Evolutionary conservation across 2,329 filamentous ascomycete genomes (phyloP).

Genomic region (Colletotrichum magnum): DNA sequence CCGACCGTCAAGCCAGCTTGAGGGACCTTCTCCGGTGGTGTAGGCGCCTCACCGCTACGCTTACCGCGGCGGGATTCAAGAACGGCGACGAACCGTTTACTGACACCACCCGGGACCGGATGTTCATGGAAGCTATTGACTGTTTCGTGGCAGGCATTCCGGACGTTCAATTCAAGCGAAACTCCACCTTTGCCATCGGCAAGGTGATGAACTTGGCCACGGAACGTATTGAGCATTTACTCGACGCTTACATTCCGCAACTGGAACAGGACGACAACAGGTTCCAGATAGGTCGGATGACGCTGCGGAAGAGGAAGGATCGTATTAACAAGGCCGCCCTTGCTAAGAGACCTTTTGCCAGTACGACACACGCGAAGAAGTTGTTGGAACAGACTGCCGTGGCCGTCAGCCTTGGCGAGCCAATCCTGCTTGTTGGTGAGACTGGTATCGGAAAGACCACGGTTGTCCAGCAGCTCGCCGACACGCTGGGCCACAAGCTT

Average conservation of each 20-base stretch:
- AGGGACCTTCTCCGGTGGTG: conserved; percentile 95
- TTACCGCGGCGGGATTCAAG: conserved; percentile 72
- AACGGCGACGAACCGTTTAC: conserved; percentile 78
- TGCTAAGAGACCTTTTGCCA: conserved; percentile 82
- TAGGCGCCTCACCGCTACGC: conserved; percentile 77
- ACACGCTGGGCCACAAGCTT: conserved; percentile 86
- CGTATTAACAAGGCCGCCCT: conserved; percentile 64
- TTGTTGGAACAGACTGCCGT: conserved; percentile 91
- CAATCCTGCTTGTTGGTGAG: conserved; percentile 95
- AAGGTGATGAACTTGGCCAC: conserved; percentile 90
- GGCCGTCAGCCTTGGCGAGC: conserved; percentile 86
- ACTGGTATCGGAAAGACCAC: conserved; percentile 99
- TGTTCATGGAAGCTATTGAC: conserved; percentile 94
- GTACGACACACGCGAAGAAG: conserved; percentile 86
- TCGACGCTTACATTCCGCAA: conserved; percentile 79
- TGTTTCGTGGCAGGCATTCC: conserved; percentile 89
- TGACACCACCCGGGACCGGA: conserved; percentile 82
- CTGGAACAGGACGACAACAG: conserved; percentile 73
- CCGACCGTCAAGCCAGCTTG: conserved; percentile 71
- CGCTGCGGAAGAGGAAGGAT: conserved; percentile 69
- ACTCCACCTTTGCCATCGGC: conserved; percentile 79
- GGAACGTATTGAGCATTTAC: conserved; percentile 83
- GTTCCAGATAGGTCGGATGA: conserved; percentile 76
- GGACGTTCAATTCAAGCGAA: conserved; percentile 71
- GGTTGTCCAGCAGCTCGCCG: conserved; percentile 91